Conservation (phyloP, 2,329 filamentous ascomycete genomes). For the Botryotinia calthae region DNA sequence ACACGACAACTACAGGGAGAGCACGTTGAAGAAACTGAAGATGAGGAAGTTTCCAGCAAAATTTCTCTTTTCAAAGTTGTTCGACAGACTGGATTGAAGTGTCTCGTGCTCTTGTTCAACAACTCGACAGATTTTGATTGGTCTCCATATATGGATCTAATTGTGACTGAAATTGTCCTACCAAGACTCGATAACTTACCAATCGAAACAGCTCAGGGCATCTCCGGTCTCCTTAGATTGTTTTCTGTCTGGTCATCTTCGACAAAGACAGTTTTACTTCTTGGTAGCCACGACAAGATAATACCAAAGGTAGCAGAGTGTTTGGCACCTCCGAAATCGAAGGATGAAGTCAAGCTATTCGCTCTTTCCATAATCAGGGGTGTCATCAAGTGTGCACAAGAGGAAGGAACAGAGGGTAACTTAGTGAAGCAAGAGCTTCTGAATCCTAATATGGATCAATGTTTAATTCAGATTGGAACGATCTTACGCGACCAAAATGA, state of each 20-base stretch:
- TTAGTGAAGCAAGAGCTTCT: constrained; percentile 54
- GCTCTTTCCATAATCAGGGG: constrained; percentile 73
- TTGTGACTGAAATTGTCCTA: constrained; percentile 73
- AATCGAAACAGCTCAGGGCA: constrained; percentile 80
- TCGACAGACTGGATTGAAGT: constrained; percentile 75
- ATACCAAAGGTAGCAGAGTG: constrained; percentile 70
- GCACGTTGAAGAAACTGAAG: constrained; percentile 38
- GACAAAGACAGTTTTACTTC: constrained; percentile 63
- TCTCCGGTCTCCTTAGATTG: constrained; percentile 79
- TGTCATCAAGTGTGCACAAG: constrained; percentile 59
- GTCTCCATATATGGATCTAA: constrained; percentile 64
- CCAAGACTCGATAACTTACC: constrained; percentile 77
- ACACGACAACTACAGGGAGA: constrained; percentile 55
- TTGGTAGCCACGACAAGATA: constrained; percentile 59
- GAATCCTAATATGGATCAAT: constrained; percentile 54
- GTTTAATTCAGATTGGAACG: constrained; percentile 65
- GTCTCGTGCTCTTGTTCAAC: constrained; percentile 73
- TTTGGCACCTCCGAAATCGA: constrained; percentile 68
- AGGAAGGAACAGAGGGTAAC: constrained; percentile 50
- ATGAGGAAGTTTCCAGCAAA: constrained; percentile 39
- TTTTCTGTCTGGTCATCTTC: constrained; percentile 78
- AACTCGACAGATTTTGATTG: constrained; percentile 70
- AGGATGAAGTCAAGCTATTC: constrained; percentile 83
- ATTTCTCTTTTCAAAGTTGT: constrained; percentile 63
- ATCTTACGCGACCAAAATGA: constrained; percentile 59